These are phyloP conservation scores for Nakazawaea siamensis DNA, from an alignment of 805 yeast species.

Conservation along the genomic window DNA sequence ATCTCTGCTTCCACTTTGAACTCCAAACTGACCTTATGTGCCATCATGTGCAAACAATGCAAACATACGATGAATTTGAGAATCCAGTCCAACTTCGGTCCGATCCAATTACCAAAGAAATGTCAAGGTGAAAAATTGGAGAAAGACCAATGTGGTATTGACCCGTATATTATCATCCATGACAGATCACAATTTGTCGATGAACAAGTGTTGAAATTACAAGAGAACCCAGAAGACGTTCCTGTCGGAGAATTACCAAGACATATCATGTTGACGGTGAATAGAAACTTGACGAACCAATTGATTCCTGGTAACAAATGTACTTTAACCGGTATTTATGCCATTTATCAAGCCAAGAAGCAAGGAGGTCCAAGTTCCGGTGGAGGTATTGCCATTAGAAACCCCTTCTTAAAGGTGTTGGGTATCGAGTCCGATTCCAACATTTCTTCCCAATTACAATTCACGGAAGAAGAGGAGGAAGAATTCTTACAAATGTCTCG, in stretches of 20 bases:
- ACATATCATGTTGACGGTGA: slow-evolving; percentile 79
- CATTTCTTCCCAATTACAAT: slow-evolving; percentile 46
- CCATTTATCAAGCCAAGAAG: slow-evolving; percentile 75
- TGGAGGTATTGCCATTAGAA: slow-evolving; percentile 73
- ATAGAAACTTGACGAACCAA: slow-evolving; percentile 80
- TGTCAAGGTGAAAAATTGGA: slow-evolving; percentile 53
- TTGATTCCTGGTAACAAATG: slow-evolving; percentile 95
- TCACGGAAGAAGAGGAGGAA: slow-evolving; percentile 91
- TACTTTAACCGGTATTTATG: slow-evolving; percentile 85
- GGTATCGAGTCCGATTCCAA: slow-evolving; percentile 81
- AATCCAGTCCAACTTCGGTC: slow-evolving; percentile 63
- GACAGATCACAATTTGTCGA: slow-evolving; percentile 91
- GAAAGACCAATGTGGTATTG: slow-evolving; percentile 68
- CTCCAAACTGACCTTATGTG: slow-evolving; percentile 79
- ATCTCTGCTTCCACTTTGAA: slow-evolving; percentile 84
- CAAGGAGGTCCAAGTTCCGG: slow-evolving; percentile 32
- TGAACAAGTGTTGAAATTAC: slow-evolving; percentile 89
- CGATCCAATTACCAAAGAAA: slow-evolving; percentile 53
- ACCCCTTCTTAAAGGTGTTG: slow-evolving; percentile 80
- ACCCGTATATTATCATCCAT: slow-evolving; percentile 89
- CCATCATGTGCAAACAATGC: slow-evolving; percentile 82
- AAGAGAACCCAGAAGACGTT: slow-evolving; percentile 97
- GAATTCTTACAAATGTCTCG: slow-evolving; percentile 76
- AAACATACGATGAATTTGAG: slow-evolving; percentile 65
- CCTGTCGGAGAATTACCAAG: slow-evolving; percentile 99